Evolutionary conservation across 768 basidiomycete genomes (phyloP).

Genomic region (Clitopilus passeckerianus): DNA sequence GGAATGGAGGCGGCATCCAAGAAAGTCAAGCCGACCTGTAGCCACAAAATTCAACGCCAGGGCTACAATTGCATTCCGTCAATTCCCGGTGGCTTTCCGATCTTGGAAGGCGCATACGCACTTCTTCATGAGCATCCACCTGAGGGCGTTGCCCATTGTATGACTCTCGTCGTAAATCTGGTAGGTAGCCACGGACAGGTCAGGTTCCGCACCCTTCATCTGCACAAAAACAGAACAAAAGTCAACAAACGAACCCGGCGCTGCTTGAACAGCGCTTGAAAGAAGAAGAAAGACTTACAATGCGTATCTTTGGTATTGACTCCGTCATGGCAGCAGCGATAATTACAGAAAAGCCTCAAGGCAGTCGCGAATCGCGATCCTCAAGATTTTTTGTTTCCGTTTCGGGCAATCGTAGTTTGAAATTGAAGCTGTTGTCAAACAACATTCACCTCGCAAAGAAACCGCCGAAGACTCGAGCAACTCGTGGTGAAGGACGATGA

Average conservation of each 20-base stretch:
- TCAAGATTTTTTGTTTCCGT: background rate
- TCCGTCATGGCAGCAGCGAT: slow-evolving; percentile 26
- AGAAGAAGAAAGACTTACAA: slow-evolving; percentile 22
- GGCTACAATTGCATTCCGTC: slow-evolving; percentile 38
- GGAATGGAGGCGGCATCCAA: slow-evolving; percentile 1
- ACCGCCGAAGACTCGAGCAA: background rate
- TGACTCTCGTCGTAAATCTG: slow-evolving; percentile 93
- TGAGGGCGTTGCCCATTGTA: slow-evolving; percentile 89
- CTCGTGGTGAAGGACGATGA: background rate
- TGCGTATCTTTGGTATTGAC: slow-evolving; percentile 33
- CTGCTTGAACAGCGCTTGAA: background rate
- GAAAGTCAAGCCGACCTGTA: slow-evolving; percentile 63
- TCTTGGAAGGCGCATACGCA: slow-evolving; percentile 27
- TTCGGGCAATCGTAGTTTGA: background rate
- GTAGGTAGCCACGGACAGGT: slow-evolving; percentile 87
- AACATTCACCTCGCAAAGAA: background rate
- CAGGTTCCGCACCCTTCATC: slow-evolving; percentile 80
- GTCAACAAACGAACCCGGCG: background rate
- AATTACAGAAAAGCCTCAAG: background rate
- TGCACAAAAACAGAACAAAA: slow-evolving; percentile 21
- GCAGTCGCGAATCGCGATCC: background rate
- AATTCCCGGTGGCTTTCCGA: background rate
- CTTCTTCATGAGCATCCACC: slow-evolving; percentile 99
- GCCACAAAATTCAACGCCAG: slow-evolving; percentile 97
- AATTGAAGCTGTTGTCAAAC: background rate